Base-by-base conservation (phyloP, 2,329 filamentous ascomycete genomes). In the Myriosclerotinia scirpicola region DNA sequence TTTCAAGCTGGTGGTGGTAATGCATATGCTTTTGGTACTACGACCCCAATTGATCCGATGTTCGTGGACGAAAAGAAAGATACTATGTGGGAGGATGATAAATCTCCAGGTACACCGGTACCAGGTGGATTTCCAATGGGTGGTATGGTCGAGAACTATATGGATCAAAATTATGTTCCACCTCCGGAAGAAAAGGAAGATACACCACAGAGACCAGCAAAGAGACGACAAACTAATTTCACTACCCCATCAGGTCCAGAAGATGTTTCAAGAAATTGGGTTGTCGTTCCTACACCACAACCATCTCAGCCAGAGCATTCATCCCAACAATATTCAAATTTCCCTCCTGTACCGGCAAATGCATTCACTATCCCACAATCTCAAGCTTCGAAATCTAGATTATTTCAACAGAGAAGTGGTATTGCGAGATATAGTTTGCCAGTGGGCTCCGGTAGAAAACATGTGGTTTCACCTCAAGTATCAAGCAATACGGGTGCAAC, bases 1-100 rank as follows among this genome's bases (percentile, higher is more conserved):
- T 97, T 97, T 77, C 88, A 93, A 69, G 92, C 93, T 15, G 94
- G 93, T 9, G 92, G 90, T 3, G 94, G 93, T 11, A 82, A 82
- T 68, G 87, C 87, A 36, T 96, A 93, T 74, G 67, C 67, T 11
- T 65, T 8, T 64, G 62, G 62, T 8, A 55, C 62, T 3, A 26
- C 46, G 1, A 62, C 59, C 15, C 59, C 59, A 3, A 40, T 62
- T 5, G 34, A 38, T 22, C 48, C 36, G 34, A 17, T 26, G 11
- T n/a, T 17, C 2, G 17, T 22, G 17, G 48, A 54, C 8, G 61
- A 55, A 12, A 5, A 50, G 60, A 68, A 73, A 5, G 73, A 75
- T 48, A 53, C 38, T 20, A 30, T 54, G 30, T 72, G 69, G 71
- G 64, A 69, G 38, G 44, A 54, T 40, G 69, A 71, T 52, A 71